phyloP scores from a whole-genome alignment of 2,329 filamentous ascomycete species.

The Escovopsis weberi region DNA sequence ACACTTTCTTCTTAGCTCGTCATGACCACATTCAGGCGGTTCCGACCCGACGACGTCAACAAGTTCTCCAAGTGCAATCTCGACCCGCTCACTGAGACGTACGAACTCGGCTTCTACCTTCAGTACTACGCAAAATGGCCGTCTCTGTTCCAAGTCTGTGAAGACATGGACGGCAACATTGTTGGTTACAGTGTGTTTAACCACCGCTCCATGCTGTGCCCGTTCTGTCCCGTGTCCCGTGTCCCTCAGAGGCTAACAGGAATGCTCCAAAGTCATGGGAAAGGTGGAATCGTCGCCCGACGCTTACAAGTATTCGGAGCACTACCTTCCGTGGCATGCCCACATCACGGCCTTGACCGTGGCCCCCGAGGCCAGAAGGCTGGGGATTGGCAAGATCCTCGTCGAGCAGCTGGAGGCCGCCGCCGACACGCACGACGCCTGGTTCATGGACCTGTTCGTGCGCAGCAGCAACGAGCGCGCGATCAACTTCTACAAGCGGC shows the following conservation, averaged over 20 bases:
- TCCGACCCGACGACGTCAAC: conserved; percentile 72
- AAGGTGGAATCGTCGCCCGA: conserved; percentile 83
- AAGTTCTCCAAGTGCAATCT: conserved; percentile 90
- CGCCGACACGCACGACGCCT: conserved; percentile 69
- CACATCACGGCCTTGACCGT: conserved; percentile 95
- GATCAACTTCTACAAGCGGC: conserved; percentile 73
- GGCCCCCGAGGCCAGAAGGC: conserved; percentile 67
- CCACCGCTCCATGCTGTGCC: neutral
- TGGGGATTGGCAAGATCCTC: conserved; percentile 75
- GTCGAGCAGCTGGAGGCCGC: conserved; percentile 69
- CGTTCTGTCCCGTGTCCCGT: neutral
- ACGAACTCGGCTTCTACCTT: conserved; percentile 88
- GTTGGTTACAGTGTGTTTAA: conserved; percentile 71
- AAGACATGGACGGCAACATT: conserved; percentile 74
- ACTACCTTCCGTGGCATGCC: conserved; percentile 98
- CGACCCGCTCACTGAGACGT: conserved; percentile 94
- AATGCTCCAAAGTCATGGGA: conserved; percentile 60
- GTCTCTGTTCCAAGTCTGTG: conserved; percentile 81
- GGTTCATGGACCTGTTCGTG: conserved; percentile 95
- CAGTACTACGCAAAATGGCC: conserved; percentile 96
- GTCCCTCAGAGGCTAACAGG: neutral
- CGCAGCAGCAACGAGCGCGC: conserved; percentile 77
- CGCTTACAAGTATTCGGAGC: conserved; percentile 58
- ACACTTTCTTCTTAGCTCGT: neutral
- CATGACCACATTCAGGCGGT: conserved; percentile 78